Conservation (phyloP, 2,329 filamentous ascomycete genomes). For the Colletotrichum neosansevieriae region DNA sequence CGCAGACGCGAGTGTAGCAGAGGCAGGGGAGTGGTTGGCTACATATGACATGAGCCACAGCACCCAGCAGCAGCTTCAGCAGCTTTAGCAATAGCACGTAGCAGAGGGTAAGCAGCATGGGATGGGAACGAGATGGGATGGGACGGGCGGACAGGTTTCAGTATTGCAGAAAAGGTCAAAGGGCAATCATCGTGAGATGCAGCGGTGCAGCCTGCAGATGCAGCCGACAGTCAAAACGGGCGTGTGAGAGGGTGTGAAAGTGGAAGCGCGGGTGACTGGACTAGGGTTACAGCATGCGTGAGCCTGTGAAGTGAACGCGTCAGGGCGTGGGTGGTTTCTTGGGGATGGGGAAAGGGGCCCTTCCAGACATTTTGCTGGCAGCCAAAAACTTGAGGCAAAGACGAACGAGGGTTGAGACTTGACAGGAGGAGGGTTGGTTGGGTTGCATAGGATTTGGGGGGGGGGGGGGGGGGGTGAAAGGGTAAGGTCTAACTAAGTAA, state of each 20-base stretch:
- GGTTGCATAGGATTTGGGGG: slow-evolving; percentile 1
- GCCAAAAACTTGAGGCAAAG: slow-evolving; percentile 16
- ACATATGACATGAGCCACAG: too few species aligned
- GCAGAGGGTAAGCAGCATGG: background rate
- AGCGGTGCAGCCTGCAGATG: slow-evolving; percentile 24
- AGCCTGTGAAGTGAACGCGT: background rate
- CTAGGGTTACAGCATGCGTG: background rate
- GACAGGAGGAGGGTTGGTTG: too few species aligned
- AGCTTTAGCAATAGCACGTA: too few species aligned
- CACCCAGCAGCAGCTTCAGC: too few species aligned
- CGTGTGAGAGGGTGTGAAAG: background rate
- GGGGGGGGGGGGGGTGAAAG: slow-evolving; percentile 10
- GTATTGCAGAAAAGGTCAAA: slow-evolving; percentile 11
- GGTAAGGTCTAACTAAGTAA: too few species aligned
- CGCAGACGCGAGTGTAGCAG: too few species aligned
- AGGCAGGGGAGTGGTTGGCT: too few species aligned
- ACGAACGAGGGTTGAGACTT: slow-evolving; percentile 1
- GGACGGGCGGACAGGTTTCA: background rate
- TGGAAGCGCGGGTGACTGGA: background rate
- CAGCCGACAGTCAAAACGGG: background rate
- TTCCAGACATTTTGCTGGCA: background rate
- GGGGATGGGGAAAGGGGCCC: background rate
- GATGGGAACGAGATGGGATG: background rate
- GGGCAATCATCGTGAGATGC: slow-evolving; percentile 25
- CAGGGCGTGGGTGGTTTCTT: background rate